A percentile compares a stretch with the other conserved stretches of the same genome.
Conservation (phyloP, 345 rosid genomes). For the Syzygium oleosum region DNA sequence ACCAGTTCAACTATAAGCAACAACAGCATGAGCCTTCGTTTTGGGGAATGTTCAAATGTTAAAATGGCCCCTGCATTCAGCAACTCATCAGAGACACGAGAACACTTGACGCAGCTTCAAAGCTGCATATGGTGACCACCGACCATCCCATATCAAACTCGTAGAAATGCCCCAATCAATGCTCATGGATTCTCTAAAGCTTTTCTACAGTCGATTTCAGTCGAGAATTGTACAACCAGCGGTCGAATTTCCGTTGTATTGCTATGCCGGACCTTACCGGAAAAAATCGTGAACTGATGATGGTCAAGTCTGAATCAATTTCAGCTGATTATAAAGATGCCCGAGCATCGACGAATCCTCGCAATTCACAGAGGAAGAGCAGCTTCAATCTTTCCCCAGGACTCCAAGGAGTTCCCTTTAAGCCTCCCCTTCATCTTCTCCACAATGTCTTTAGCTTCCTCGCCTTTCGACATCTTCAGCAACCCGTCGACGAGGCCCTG, state of each 20-base stretch:
- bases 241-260: background rate
- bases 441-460: slow-evolving; percentile 21
- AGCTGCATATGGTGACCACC: background rate
- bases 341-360: background rate
- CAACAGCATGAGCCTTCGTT: background rate
- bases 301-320: background rate
- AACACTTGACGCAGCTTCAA: background rate
- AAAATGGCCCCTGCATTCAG: background rate
- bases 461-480: slow-evolving; percentile 9
- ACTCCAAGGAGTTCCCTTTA: slow-evolving; percentile 11
- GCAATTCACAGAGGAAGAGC: slow-evolving; percentile 10
- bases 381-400: slow-evolving; percentile 24
- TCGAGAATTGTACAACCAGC: background rate
- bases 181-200: background rate
- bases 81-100: background rate
- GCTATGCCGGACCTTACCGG: background rate
- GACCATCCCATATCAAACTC: background rate
- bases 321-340: background rate
- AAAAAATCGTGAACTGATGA: background rate
- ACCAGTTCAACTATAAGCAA: background rate
- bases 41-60: background rate
- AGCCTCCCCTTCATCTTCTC: slow-evolving; percentile 26
- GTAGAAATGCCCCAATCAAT: background rate
- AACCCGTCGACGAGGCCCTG: slow-evolving; percentile 18
- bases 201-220: background rate